A percentile compares a stretch with the other conserved stretches of the same genome.
Evolutionary conservation across 1,284 basidiomycete genomes (phyloP).

Genomic region (Waitea zeae): DNA sequence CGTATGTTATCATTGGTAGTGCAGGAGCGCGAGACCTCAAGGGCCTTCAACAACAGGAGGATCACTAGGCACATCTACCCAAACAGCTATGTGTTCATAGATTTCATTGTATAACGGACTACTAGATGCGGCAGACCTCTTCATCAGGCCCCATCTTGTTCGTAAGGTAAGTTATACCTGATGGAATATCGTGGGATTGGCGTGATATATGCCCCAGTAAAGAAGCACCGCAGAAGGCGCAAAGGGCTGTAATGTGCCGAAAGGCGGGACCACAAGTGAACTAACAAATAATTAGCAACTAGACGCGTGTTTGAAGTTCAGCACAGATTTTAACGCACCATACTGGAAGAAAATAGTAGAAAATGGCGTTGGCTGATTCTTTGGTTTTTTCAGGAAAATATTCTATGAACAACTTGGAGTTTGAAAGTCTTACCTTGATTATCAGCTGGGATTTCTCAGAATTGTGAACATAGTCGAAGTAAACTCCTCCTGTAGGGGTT

Average conservation of each 20-base stretch:
- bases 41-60: background rate
- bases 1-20: background rate
- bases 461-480: too few relatives aligned
- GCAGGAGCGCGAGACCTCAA: background rate
- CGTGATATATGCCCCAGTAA: conserved; percentile 22
- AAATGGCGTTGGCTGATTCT: conserved; percentile 20
- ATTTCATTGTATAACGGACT: too few relatives aligned
- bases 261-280: conserved; percentile 23
- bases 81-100: too few relatives aligned
- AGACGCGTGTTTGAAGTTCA: background rate
- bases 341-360: conserved; percentile 19
- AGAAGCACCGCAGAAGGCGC: conserved; percentile 21
- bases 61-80: background rate
- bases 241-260: conserved; percentile 30
- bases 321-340: conserved; percentile 11
- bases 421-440: too few relatives aligned
- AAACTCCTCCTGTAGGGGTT: background rate
- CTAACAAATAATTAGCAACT: conserved; percentile 11
- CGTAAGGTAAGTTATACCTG: too few relatives aligned
- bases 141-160: too few relatives aligned
- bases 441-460: too few relatives aligned
- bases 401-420: background rate
- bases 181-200: conserved; percentile 28
- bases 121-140: too few relatives aligned
- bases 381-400: conserved; percentile 1